Evolutionary conservation across 495 filamentous ascomycete genomes (phyloP).

Genomic region (Neurospora intermedia): DNA sequence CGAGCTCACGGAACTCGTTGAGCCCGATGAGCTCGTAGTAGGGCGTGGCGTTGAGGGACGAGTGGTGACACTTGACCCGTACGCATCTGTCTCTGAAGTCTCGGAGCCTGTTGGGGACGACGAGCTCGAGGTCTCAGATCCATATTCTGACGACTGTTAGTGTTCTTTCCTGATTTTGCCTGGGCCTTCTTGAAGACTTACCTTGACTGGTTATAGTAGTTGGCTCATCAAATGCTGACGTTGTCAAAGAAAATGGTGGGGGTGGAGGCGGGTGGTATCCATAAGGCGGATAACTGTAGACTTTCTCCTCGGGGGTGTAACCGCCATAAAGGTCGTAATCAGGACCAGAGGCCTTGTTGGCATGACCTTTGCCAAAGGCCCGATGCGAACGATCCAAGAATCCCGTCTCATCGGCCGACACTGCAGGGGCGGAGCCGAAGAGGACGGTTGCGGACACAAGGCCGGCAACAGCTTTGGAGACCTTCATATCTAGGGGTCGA

Average conservation of each 20-base stretch:
- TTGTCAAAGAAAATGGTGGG: conserved; percentile 17
- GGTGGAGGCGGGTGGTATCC: conserved; percentile 32
- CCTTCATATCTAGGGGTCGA: conserved; percentile 27
- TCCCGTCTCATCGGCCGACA: conserved; percentile 17
- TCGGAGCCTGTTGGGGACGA: conserved; percentile 5
- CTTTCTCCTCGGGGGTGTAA: conserved; percentile 15
- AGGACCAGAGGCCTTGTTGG: conserved; percentile 7
- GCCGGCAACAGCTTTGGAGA: conserved; percentile 18
- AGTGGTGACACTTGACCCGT: conserved; percentile 3
- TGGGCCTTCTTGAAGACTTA: conserved; percentile 4
- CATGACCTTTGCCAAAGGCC: conserved; percentile 5
- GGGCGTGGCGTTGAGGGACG: not conserved
- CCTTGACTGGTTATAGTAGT: conserved; percentile 3
- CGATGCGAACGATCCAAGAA: conserved; percentile 18
- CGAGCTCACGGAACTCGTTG: not conserved
- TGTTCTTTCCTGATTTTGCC: not conserved
- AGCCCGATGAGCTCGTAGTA: not conserved
- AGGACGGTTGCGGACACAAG: conserved; percentile 26
- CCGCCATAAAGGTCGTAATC: conserved; percentile 19
- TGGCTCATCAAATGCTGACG: not conserved
- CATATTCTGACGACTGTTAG: conserved; percentile 7
- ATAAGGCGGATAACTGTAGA: conserved; percentile 31
- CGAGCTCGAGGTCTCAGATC: conserved; percentile 6
- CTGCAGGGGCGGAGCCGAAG: conserved; percentile 17
- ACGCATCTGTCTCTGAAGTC: conserved; percentile 5